These are phyloP conservation scores for Phytophthora capsici DNA, from an alignment of 352 stramenopile species.

Conservation along the genomic window DNA sequence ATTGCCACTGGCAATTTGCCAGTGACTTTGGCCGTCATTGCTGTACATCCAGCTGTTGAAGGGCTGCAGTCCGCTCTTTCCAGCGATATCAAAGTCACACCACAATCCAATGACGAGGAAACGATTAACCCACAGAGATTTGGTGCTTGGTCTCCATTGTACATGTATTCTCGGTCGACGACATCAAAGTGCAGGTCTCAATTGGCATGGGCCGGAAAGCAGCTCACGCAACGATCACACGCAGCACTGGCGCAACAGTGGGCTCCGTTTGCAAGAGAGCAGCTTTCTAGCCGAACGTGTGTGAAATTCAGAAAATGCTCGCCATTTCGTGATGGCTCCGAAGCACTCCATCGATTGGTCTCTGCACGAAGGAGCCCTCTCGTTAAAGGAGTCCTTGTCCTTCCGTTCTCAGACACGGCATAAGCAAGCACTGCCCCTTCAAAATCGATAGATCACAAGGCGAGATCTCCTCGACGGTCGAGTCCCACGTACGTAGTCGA, in stretches of 20 bases:
- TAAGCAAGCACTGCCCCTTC: no score
- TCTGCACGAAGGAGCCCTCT: constrained; percentile 17
- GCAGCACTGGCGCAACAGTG: constrained; percentile 21
- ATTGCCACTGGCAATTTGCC: no score
- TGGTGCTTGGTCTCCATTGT: constrained; percentile 6
- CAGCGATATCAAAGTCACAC: constrained; percentile 9
- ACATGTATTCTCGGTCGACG: not conserved
- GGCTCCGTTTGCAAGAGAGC: constrained; percentile 33
- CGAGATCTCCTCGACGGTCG: constrained; percentile 8
- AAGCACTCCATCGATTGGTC: constrained; percentile 11
- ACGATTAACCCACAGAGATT: constrained; percentile 13
- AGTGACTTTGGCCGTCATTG: constrained; percentile 16
- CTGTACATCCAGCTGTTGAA: constrained; percentile 27
- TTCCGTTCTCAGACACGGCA: not conserved
- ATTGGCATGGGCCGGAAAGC: constrained; percentile 1
- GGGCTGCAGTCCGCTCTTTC: constrained; percentile 19
- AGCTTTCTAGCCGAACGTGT: not conserved
- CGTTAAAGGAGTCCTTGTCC: no score
- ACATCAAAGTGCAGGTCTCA: not conserved
- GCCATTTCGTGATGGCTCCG: constrained; percentile 5
- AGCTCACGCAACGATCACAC: constrained; percentile 11
- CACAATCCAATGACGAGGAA: constrained; percentile 18
- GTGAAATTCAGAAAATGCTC: constrained; percentile 28
- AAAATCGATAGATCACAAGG: no score
- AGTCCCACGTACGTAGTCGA: not conserved